Percentiles rank a stretch among this genome's conserved stretches.
These are phyloP conservation scores for Volutella citrinella DNA, from an alignment of 2,329 filamentous ascomycete genomes.

Conservation along the genomic window DNA sequence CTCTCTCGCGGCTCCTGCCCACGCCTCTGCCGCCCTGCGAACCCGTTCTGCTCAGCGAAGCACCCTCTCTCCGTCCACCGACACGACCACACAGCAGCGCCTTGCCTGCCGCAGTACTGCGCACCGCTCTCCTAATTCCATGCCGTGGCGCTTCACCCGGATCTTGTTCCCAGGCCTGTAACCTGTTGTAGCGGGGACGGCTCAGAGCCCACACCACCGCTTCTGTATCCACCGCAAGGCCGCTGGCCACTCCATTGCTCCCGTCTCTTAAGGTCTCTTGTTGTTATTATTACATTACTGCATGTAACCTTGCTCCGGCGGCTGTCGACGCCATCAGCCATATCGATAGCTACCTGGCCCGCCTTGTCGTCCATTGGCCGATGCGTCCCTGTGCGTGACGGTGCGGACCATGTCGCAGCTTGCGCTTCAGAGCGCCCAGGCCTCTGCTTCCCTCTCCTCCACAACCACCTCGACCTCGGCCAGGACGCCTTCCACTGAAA, in stretches of 20 bases:
- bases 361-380: slow-evolving; percentile 23
- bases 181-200: no score
- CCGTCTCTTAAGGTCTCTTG: no score
- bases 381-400: slow-evolving; percentile 27
- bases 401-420: slow-evolving; percentile 53
- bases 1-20: slow-evolving; percentile 11
- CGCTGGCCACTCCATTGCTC: no score
- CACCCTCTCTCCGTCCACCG: slow-evolving; percentile 7
- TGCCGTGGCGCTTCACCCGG: no score
- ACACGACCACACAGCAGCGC: not conserved
- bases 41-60: slow-evolving; percentile 18
- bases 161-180: no score
- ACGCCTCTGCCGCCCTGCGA: slow-evolving; percentile 8
- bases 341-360: slow-evolving; percentile 32
- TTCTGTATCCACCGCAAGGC: no score
- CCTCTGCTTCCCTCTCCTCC: slow-evolving; percentile 17
- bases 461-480: slow-evolving; percentile 8
- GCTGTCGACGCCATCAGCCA: slow-evolving; percentile 25
- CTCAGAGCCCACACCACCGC: no score
- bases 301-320: slow-evolving; percentile 25
- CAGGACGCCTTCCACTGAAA: slow-evolving; percentile 13
- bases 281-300: no score
- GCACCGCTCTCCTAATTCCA: slow-evolving; percentile 10
- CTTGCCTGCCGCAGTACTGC: no score
- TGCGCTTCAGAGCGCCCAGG: slow-evolving; percentile 45